These are phyloP conservation scores for Salvia sclarea DNA, from an alignment of 305 asterid species.

Conservation along the genomic window DNA sequence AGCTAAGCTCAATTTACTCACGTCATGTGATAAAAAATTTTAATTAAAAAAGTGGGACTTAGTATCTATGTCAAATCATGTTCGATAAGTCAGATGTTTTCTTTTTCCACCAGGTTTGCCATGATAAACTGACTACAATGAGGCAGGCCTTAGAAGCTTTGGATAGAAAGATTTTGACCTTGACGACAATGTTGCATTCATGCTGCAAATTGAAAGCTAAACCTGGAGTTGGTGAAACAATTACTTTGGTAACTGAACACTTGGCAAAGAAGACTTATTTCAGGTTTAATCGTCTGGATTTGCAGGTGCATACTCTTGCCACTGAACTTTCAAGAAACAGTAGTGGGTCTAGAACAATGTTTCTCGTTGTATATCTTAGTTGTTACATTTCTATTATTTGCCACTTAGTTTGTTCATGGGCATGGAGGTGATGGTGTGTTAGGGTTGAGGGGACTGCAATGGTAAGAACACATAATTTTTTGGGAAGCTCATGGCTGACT, in stretches of 20 bases:
- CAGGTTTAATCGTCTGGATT: constrained; percentile 56
- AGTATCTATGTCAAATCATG: neutral
- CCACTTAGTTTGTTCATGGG: constrained; percentile 12
- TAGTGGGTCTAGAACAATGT: constrained; percentile 25
- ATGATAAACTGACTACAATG: constrained; percentile 53
- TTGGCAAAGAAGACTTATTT: constrained; percentile 53
- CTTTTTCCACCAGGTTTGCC: constrained; percentile 43
- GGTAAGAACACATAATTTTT: neutral
- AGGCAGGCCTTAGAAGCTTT: constrained; percentile 57
- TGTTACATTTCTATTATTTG: constrained; percentile 5
- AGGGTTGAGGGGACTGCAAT: constrained; percentile 17
- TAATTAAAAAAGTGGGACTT: too few relatives aligned
- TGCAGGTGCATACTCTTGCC: constrained; percentile 62
- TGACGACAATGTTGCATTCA: constrained; percentile 53
- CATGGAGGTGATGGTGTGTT: constrained; percentile 13
- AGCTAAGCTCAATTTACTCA: too few relatives aligned
- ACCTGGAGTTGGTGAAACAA: constrained; percentile 48
- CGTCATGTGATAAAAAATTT: too few relatives aligned
- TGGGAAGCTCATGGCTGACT: neutral
- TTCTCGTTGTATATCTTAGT: constrained; percentile 22
- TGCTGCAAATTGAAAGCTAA: constrained; percentile 60
- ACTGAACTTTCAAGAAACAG: constrained; percentile 1
- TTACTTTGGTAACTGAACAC: constrained; percentile 54
- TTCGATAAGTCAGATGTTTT: neutral
- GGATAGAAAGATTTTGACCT: constrained; percentile 49